These are phyloP conservation scores for Colletotrichum incanum DNA, from an alignment of 2,329 filamentous ascomycete genomes.

Conservation along the genomic window DNA sequence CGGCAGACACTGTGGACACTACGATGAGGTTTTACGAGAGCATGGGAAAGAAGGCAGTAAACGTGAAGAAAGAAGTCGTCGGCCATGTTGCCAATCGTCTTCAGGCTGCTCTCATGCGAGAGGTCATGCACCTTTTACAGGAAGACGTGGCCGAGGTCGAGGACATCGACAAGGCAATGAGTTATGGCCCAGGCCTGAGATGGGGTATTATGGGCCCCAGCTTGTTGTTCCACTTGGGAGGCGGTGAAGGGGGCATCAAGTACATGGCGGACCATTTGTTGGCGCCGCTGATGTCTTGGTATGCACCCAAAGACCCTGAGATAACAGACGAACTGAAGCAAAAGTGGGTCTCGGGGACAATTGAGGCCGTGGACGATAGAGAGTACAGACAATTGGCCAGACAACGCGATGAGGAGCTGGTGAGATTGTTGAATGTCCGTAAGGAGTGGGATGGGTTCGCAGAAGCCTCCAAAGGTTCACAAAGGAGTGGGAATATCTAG, in stretches of 20 bases:
- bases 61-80: conserved; percentile 57
- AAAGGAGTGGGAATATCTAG: neutral
- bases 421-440: conserved; percentile 23
- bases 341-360: conserved; percentile 33
- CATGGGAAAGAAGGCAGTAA: conserved; percentile 58
- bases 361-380: conserved; percentile 23
- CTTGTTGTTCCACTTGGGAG: conserved; percentile 42
- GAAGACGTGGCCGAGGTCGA: conserved; percentile 26
- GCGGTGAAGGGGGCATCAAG: conserved; percentile 44
- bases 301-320: conserved; percentile 30
- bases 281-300: conserved; percentile 35
- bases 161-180: conserved; percentile 37
- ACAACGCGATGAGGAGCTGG: conserved; percentile 34
- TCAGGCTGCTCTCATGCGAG: conserved; percentile 47
- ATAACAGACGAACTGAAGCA: conserved; percentile 26
- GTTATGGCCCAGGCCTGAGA: conserved; percentile 42
- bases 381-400: conserved; percentile 22
- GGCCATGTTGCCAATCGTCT: conserved; percentile 63
- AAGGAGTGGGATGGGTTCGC: conserved; percentile 32
- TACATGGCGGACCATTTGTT: conserved; percentile 43
- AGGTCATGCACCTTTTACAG: conserved; percentile 33
- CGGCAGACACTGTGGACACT: conserved; percentile 43
- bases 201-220: conserved; percentile 45
- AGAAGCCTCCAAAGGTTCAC: neutral
- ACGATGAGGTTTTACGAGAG: conserved; percentile 57